Conservation (phyloP, 1,284 basidiomycete genomes). For the Cystobasidium slooffiae region DNA sequence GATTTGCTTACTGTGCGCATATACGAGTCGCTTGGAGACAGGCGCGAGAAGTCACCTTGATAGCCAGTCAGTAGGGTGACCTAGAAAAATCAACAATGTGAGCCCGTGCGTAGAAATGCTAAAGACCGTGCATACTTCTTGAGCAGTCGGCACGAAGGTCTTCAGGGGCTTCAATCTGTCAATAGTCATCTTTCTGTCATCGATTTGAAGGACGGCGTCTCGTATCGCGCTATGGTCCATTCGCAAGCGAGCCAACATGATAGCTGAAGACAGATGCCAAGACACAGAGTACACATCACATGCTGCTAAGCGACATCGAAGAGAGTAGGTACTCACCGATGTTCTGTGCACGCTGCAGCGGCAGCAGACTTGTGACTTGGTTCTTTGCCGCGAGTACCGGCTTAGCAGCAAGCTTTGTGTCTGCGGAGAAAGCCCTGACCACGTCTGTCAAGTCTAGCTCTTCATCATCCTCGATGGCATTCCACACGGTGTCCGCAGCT, state of each 20-base stretch:
- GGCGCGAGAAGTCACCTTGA: slow-evolving; percentile 59
- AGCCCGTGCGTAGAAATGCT: not conserved
- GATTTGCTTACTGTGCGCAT: slow-evolving; percentile 67
- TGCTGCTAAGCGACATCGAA: not conserved
- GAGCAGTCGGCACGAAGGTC: slow-evolving; percentile 72
- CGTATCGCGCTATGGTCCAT: slow-evolving; percentile 68
- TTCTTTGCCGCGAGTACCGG: slow-evolving; percentile 57
- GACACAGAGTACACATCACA: slow-evolving; percentile 58
- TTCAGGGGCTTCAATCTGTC: slow-evolving; percentile 75
- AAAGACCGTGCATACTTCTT: slow-evolving; percentile 65
- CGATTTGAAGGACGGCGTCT: slow-evolving; percentile 69
- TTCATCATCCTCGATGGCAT: slow-evolving; percentile 60
- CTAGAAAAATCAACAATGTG: slow-evolving; percentile 59
- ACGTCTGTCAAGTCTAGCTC: slow-evolving; percentile 70
- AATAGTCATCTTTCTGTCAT: slow-evolving; percentile 68
- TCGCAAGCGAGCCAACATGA: slow-evolving; percentile 78
- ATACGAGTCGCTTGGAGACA: slow-evolving; percentile 76
- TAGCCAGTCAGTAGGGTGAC: slow-evolving; percentile 68
- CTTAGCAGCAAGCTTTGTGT: slow-evolving; percentile 24
- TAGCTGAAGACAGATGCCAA: slow-evolving; percentile 53
- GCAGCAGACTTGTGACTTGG: slow-evolving; percentile 70
- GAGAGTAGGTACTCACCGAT: slow-evolving; percentile 61
- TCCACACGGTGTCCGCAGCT: slow-evolving; percentile 71
- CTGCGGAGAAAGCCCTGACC: slow-evolving; percentile 57
- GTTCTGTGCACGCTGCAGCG: slow-evolving; percentile 82